phyloP scores from a whole-genome alignment of 768 basidiomycete genomes.

The Kwoniella newhampshirensis region DNA sequence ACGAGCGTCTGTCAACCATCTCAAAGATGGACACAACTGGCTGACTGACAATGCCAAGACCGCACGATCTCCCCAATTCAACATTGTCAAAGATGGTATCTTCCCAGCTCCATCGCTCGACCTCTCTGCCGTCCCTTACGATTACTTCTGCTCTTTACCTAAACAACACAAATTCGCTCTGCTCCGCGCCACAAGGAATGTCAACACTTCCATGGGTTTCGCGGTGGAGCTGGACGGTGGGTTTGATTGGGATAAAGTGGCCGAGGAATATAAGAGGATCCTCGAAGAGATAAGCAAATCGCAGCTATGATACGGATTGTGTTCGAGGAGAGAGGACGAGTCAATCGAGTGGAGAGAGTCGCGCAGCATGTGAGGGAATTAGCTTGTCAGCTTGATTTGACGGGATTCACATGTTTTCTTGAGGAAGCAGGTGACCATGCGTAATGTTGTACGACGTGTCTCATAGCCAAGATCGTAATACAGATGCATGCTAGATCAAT shows the following conservation, averaged over 20 bases:
- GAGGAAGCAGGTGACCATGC: too few relatives aligned
- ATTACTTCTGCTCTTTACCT: conserved; percentile 5
- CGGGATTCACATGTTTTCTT: too few relatives aligned
- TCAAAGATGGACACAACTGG: too few relatives aligned
- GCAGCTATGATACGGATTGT: neutral
- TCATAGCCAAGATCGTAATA: too few relatives aligned
- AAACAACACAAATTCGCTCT: conserved; percentile 14
- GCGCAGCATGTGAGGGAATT: too few relatives aligned
- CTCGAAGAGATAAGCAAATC: conserved; percentile 3
- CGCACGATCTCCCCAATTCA: neutral
- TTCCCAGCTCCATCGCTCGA: conserved; percentile 10
- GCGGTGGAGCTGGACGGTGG: neutral
- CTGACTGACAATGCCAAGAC: neutral
- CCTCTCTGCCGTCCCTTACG: conserved; percentile 9
- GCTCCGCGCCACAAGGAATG: conserved; percentile 5
- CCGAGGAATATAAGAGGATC: conserved; percentile 4
- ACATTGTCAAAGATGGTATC: conserved; percentile 1
- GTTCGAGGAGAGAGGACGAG: too few relatives aligned
- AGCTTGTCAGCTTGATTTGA: too few relatives aligned
- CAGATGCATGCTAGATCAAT: conserved; percentile 19
- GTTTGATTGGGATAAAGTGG: conserved; percentile 12
- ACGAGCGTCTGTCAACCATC: too few relatives aligned
- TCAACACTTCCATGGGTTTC: neutral
- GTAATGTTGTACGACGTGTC: too few relatives aligned
- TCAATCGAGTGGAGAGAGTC: too few relatives aligned